Base-by-base conservation (phyloP, 192 early-diverging fungal genomes). In the Backusella westeae region DNA sequence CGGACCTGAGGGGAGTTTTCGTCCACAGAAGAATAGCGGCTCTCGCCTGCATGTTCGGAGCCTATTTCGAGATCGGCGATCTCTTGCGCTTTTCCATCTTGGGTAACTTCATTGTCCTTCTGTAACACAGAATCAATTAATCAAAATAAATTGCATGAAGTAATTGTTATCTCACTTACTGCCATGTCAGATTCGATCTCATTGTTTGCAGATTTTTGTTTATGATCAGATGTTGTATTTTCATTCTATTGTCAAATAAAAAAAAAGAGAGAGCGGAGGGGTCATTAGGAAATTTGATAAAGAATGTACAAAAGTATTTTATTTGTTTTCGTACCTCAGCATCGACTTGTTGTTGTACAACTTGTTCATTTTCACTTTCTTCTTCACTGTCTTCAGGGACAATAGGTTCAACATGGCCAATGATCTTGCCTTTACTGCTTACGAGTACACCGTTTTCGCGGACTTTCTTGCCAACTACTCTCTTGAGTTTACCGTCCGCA, bases 361-460 rank as follows among this genome's bases (percentile, higher is more conserved):
- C 6, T 7, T 15, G 34, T n/a, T 68, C 67, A 14, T 8, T 53
- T 53, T 29, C 56, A 26, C 23, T 14, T 6, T 26, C 23, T n/a
- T 67, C 67, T 59, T 59, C 56, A 0, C 7, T 69, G n/a, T 32
- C 34, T 34, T 76, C 52, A 34, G 53, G 41, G 0, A 9, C 5
- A 35, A 74, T 15, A 41, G 75, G 75, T 23, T 46, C 67, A 38
- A 75, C 67, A 21, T 66, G 29, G 17, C 67, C 75, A 68, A 75
- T 68, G 17, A 23, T 26, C 10, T 68, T 75, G 34, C 75, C 75
- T 53, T 75, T 75, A 44, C 75, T 75, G 34, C 68, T 68, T 5
- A 69, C 14, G 21, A 75, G 67, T 17, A 26, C 44, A 26, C 75
- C 75, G 10, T 42, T 34, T 69, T 75, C 75, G 21, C 68, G 35